Base-by-base conservation (phyloP, 2,329 filamentous ascomycete genomes). In the Hypoxylon sp. region DNA sequence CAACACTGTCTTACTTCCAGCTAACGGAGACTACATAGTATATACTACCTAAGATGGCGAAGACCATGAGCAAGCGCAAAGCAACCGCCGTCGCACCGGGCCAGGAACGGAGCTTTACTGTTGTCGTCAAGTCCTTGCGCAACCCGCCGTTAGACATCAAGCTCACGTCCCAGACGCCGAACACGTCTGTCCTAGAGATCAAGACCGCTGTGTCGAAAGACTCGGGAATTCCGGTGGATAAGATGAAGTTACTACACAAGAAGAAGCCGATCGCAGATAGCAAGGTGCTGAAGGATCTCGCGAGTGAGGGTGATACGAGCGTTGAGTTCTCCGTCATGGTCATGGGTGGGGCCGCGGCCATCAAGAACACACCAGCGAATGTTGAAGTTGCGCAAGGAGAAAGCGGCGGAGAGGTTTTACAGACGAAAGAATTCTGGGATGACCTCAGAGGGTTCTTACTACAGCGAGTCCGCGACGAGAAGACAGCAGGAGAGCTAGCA, bases 271-370 rank as follows among this genome's bases (percentile, higher is more conserved):
- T 94, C 0, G 78, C 86, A 0, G 94, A 97, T 76, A 88, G 86
- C 72, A 96, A 95, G 82, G 89, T 92, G 0, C 81, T 98, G 5
- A 88, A 88, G 63, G 94, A 97, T 64, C 78, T 97, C 0, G 73
- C 94, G 1, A 85, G 84, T 0, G 84, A 87, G 3, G 70, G 54
- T 1, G 84, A 81, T 29, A 84, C 73, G 72, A 80, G 74, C 1
- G 84, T 95, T 0, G 94, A 97, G 79, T 90, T 98, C 70, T 89
- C 89, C 1, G 87, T 98, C 61, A 98, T 98, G 94, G 86, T 98
- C 19, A 89, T 97, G 78, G 92, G 92, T 2, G 94, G 93, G 13
- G 88, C 85, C 22, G 81, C 82, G 24, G 79, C 80, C n/a, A 73
- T 82, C 42, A 77, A 76, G n/a, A 78, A 78, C 17, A 75, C 80